These are phyloP conservation scores for Backusella sp. DNA, from an alignment of 192 early-diverging fungal genomes.

Conservation along the genomic window DNA sequence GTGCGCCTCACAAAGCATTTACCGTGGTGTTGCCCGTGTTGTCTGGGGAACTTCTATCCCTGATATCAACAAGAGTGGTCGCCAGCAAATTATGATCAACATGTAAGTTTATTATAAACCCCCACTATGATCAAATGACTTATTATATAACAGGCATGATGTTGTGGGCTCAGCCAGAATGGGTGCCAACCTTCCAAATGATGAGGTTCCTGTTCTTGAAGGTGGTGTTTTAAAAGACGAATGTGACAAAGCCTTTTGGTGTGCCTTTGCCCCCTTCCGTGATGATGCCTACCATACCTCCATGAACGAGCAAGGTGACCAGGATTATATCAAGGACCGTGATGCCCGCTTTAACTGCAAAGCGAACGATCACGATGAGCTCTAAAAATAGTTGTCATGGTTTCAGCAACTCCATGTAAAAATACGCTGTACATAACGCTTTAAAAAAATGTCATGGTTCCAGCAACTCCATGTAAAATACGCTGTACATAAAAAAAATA, in stretches of 20 bases:
- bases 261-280: constrained; percentile 18
- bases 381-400: constrained; percentile 12
- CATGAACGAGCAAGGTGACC: constrained; percentile 11
- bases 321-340: constrained; percentile 14
- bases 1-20: constrained; percentile 28
- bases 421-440: constrained; percentile 26
- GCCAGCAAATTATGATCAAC: constrained; percentile 23
- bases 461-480: constrained; percentile 30
- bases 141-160: constrained; percentile 4
- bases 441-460: neutral
- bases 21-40: constrained; percentile 26
- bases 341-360: neutral
- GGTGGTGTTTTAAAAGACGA: constrained; percentile 23
- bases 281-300: constrained; percentile 3
- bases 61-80: constrained; percentile 28
- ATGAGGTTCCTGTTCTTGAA: neutral
- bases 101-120: constrained; percentile 13
- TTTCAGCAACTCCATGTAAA: constrained; percentile 27
- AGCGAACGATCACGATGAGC: neutral
- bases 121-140: neutral
- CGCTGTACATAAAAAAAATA: constrained; percentile 21
- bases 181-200: constrained; percentile 17
- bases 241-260: constrained; percentile 23
- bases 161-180: constrained; percentile 14
- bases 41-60: constrained; percentile 29